Conservation (phyloP, 768 basidiomycete genomes). For the Leccinum subgranulosum region DNA sequence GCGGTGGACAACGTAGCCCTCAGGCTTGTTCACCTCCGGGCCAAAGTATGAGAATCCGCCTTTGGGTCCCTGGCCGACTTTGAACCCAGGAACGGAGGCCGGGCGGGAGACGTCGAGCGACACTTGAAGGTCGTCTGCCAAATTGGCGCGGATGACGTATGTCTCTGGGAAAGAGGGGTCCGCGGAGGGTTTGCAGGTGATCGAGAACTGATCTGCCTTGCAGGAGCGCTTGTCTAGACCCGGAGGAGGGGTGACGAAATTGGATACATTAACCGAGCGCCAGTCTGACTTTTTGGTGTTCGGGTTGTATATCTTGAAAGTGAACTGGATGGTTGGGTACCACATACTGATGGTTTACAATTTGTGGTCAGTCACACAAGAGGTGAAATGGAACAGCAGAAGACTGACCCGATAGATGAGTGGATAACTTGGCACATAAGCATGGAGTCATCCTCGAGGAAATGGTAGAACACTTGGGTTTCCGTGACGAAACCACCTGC, state of each 20-base stretch:
- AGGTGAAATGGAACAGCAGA: slow-evolving; percentile 4
- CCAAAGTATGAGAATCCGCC: slow-evolving; percentile 93
- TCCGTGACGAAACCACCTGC: slow-evolving; percentile 84
- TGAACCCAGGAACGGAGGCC: slow-evolving; percentile 77
- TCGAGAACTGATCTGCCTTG: slow-evolving; percentile 82
- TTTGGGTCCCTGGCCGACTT: slow-evolving; percentile 82
- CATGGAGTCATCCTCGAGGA: slow-evolving; percentile 74
- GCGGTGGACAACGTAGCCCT: slow-evolving; percentile 85
- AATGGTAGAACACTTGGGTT: slow-evolving; percentile 84
- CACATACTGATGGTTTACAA: slow-evolving; percentile 57
- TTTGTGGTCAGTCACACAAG: slow-evolving; percentile 7
- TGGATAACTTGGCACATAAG: slow-evolving; percentile 86
- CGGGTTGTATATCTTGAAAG: slow-evolving; percentile 83
- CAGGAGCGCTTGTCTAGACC: slow-evolving; percentile 80
- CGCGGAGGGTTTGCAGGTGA: slow-evolving; percentile 58
- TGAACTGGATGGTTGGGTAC: slow-evolving; percentile 94
- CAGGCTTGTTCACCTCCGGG: slow-evolving; percentile 58
- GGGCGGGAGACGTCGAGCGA: slow-evolving; percentile 72
- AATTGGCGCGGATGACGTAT: slow-evolving; percentile 77
- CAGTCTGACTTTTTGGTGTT: slow-evolving; percentile 70
- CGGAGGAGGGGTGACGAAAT: slow-evolving; percentile 74
- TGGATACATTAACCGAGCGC: slow-evolving; percentile 84
- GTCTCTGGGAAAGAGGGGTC: slow-evolving; percentile 65
- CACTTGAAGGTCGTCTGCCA: slow-evolving; percentile 77
- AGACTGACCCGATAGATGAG: slow-evolving; percentile 79